Percentiles rank a stretch among this genome's conserved stretches.
phyloP scores from a whole-genome alignment of 352 stramenopile species.

The Pythium myriotylum region DNA sequence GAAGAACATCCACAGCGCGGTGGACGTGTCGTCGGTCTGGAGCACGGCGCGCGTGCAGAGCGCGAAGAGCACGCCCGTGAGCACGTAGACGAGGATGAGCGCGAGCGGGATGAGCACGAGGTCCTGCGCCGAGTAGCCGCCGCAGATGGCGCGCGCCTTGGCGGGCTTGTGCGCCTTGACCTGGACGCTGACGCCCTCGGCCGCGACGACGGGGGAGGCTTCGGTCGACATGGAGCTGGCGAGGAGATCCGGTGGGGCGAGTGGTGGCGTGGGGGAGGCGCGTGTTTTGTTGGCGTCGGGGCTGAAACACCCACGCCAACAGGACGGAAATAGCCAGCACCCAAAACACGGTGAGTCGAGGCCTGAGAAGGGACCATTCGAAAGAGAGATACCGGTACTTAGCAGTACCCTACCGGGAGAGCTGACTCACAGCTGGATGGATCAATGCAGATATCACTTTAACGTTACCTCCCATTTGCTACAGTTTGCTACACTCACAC shows the following conservation, averaged over 20 bases:
- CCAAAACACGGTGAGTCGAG: too few species aligned
- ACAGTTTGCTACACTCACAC: too few species aligned
- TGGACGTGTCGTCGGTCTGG: slow-evolving; percentile 76
- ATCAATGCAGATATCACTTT: too few species aligned
- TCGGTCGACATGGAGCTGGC: slow-evolving; percentile 8
- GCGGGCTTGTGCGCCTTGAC: slow-evolving; percentile 60
- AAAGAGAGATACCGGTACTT: too few species aligned
- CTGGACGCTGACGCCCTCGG: slow-evolving; percentile 47
- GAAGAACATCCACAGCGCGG: slow-evolving; percentile 84
- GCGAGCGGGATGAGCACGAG: slow-evolving; percentile 72
- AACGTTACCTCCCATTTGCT: too few species aligned
- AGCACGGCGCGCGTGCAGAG: slow-evolving; percentile 71
- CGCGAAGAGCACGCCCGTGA: slow-evolving; percentile 71
- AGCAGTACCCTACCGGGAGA: too few species aligned
- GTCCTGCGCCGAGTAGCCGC: slow-evolving; percentile 73
- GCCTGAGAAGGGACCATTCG: too few species aligned
- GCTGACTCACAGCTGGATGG: too few species aligned
- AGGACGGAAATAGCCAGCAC: too few species aligned
- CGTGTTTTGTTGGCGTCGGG: neutral
- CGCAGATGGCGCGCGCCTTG: slow-evolving; percentile 60
- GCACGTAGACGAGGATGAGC: slow-evolving; percentile 57
- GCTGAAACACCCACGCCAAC: neutral
- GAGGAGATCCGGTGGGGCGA: neutral
- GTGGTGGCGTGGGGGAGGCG: too few species aligned
- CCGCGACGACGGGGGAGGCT: slow-evolving; percentile 8